Evolutionary conservation across 768 basidiomycete species (phyloP).

Genomic region (Tylopilus intermedius): DNA sequence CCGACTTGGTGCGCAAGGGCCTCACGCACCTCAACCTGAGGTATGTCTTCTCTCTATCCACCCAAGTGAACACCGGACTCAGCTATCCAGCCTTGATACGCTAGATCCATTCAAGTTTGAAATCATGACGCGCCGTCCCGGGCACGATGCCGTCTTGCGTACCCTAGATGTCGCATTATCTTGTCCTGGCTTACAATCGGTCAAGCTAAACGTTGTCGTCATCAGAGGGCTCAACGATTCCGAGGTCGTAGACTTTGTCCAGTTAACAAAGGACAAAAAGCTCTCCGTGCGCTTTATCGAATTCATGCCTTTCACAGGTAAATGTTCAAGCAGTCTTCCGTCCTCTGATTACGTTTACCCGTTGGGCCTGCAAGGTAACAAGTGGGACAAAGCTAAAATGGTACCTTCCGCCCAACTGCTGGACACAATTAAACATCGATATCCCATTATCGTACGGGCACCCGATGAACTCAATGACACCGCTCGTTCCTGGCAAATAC

Average conservation of each 20-base stretch:
- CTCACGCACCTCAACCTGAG: slow-evolving; percentile 73
- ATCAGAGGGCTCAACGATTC: slow-evolving; percentile 75
- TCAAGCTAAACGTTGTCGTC: slow-evolving; percentile 84
- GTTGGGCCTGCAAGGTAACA: slow-evolving; percentile 53
- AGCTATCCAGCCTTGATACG: slow-evolving; percentile 65
- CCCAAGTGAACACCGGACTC: slow-evolving; percentile 1
- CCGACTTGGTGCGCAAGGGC: slow-evolving; percentile 60
- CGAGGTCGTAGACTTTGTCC: slow-evolving; percentile 77
- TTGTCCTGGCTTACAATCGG: slow-evolving; percentile 44
- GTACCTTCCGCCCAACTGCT: slow-evolving; percentile 68
- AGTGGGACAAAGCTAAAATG: slow-evolving; percentile 82
- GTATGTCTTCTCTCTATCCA: slow-evolving; percentile 28
- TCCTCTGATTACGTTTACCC: slow-evolving; percentile 3
- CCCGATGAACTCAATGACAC: slow-evolving; percentile 73
- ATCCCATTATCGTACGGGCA: slow-evolving; percentile 52
- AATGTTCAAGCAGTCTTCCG: not conserved
- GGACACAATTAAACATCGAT: slow-evolving; percentile 38
- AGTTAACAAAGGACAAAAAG: slow-evolving; percentile 58
- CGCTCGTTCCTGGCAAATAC: slow-evolving; percentile 74
- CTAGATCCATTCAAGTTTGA: slow-evolving; percentile 85
- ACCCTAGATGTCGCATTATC: slow-evolving; percentile 60
- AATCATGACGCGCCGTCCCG: slow-evolving; percentile 74
- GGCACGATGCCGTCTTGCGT: slow-evolving; percentile 71
- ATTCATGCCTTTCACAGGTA: slow-evolving; percentile 91
- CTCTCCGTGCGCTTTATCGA: slow-evolving; percentile 85